Base-by-base conservation (phyloP, 176 grass and related monocot genomes). In the Calamus simplicifolius region DNA sequence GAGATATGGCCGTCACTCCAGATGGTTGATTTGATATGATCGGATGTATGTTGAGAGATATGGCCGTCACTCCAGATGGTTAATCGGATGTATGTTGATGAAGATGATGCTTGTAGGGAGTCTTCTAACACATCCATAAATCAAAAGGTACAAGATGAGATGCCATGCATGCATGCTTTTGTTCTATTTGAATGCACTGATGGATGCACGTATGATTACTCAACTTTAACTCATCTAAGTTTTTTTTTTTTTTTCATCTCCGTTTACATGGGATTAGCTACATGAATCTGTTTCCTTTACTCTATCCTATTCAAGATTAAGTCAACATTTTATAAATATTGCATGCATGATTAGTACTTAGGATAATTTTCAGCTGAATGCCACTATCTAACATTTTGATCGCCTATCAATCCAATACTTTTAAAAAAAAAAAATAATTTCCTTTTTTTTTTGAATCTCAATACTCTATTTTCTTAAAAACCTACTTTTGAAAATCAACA, bases 121-220 rank as follows among this genome's bases (percentile, higher is more conserved):
- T 76, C 81, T 52, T 85, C 72, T 64, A 98, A 80, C 58, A 56
- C 76, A 25, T 59, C 81, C 64, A 80, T 81, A 15, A 87, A 92
- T 57, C 81, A 85, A 19, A 89, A 81, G 73, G 57, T 98, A 29
- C 87, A 98, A 79, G 87, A 98, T 52, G 81, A 79, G 61, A 60
- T 92, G 59, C 93, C 92, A 52, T 91, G 93, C 75, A 80, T 85
- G 72, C 93, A 97, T 63, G 93, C 81, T 23, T 65, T 97, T 50
- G 84, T 78, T 27, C 84, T 91, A 18, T 71, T 91, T 55, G 83
- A 85, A 28, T 73, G 66, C 27, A 82, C 67, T 0, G 79, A 80
- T 8, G 67, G 69, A 26, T 78, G 66, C 49, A 8, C 81, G 25
- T 88, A 92, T 43, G 87, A 98, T 35, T 23, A 23, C 21, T 23